Base-by-base conservation (phyloP, 1,139 yeast species). In the Suhomyces guaymorum region DNA sequence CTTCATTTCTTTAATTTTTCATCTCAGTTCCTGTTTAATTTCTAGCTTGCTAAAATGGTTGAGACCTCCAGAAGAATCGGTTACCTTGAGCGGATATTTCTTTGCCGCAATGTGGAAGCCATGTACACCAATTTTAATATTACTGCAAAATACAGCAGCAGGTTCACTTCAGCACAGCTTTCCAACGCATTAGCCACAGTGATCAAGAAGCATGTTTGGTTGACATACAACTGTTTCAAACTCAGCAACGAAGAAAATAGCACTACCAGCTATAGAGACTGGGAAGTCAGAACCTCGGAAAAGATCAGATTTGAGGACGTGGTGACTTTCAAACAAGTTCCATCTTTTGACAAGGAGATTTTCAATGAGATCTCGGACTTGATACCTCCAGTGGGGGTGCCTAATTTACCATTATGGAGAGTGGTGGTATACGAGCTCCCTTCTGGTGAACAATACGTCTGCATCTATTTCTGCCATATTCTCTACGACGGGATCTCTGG, bases 101-200 rank as follows among this genome's bases (percentile, higher is more conserved):
- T 63, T 22, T 52, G 61, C 41, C 45, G 66, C 19, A 55, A 56
- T 18, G 35, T 47, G 4, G 48, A 48, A 24, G 38, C 39, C 2
- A 41, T 41, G 29, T 65, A 61, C 32, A 42, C 59, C 8, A 64
- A 63, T 39, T 61, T 58, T 42, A 56, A 53, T 29, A 39, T 64
- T 7, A 46, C 58, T 4, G 65, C 53, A 3, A 45, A 48, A 21
- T 61, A 59, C 40, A 54, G 46, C 30, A 21, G 38, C 1, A 37
- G 26, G 1, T 35, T 63, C 1, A 10, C n/a, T 17, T 12, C 25
- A 4, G 15, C 7, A 5, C 30, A 26, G 39, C 41, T 66, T 12
- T 55, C 69, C 1, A 41, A 48, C 32, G 66, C 62, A 0, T 41
- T 66, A 20, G 28, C 45, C 8, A 22, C 33, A 7, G 24, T 64